These are phyloP conservation scores for Xylariaceae sp. DNA, from an alignment of 2,329 filamentous ascomycete species.

Conservation along the genomic window DNA sequence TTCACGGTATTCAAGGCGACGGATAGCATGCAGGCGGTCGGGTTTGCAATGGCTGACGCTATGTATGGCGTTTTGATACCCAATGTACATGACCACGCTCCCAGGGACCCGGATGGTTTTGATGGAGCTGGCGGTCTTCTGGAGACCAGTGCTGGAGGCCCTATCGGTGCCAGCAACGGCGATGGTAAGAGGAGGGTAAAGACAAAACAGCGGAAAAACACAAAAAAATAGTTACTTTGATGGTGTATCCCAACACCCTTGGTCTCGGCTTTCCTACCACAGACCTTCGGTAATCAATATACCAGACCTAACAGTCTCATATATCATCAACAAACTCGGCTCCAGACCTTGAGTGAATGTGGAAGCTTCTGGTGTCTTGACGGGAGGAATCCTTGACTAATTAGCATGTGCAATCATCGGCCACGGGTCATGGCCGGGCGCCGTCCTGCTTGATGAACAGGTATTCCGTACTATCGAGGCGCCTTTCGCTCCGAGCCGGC, in stretches of 20 bases:
- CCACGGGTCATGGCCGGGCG: no score
- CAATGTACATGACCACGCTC: constrained; percentile 10
- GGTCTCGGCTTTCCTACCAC: constrained; percentile 12
- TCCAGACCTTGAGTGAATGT: not conserved
- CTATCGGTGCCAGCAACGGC: not conserved
- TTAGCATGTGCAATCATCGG: no score
- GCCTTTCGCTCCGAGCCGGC: no score
- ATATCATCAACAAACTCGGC: constrained; percentile 24
- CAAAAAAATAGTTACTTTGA: constrained; percentile 23
- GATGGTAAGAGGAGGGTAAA: constrained; percentile 1
- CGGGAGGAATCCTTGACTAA: no score
- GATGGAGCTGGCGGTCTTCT: not conserved
- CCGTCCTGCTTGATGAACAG: no score
- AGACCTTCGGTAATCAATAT: constrained; percentile 26
- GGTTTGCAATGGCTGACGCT: constrained; percentile 4
- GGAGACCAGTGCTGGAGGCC: not conserved
- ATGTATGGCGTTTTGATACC: constrained; percentile 11
- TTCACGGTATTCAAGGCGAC: constrained; percentile 23
- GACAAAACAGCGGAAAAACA: constrained; percentile 9
- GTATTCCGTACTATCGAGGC: no score
- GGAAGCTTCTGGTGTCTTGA: not conserved
- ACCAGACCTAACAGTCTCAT: constrained; percentile 25
- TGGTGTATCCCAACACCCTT: constrained; percentile 26
- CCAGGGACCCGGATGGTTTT: constrained; percentile 9
- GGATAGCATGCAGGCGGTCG: constrained; percentile 3